These are phyloP conservation scores for Carex sylvatica DNA, from an alignment of 202 grass and related monocot genomes.

Conservation along the genomic window DNA sequence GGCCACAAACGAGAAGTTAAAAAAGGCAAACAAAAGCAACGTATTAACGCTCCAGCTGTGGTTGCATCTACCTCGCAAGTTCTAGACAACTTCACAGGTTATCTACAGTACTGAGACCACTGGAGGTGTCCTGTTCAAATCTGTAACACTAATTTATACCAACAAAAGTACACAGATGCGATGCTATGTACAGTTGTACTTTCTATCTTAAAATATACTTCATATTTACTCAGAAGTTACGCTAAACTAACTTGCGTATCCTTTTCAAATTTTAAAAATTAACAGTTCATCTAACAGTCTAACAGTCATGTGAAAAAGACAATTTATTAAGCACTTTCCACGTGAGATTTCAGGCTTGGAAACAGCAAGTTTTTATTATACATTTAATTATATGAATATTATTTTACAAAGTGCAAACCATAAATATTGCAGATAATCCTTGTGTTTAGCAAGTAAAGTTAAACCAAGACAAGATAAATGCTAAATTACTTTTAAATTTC, in stretches of 20 bases:
- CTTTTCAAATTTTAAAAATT: neutral
- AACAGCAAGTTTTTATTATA: too few relatives aligned
- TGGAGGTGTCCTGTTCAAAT: neutral
- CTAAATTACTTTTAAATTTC: too few relatives aligned
- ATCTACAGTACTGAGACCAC: neutral
- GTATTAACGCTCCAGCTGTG: neutral
- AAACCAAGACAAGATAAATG: too few relatives aligned
- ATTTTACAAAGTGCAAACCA: too few relatives aligned
- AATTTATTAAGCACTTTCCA: too few relatives aligned
- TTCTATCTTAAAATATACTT: neutral
- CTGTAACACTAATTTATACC: neutral
- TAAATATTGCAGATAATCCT: too few relatives aligned
- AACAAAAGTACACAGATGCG: neutral
- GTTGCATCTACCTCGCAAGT: neutral
- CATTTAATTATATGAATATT: too few relatives aligned
- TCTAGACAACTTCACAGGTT: neutral
- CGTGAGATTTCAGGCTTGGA: too few relatives aligned
- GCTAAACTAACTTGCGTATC: neutral
- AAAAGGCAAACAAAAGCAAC: neutral
- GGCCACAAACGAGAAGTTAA: neutral
- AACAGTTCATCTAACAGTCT: neutral
- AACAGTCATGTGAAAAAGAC: too few relatives aligned
- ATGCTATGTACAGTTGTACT: neutral
- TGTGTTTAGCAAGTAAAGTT: too few relatives aligned
- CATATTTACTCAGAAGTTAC: neutral